phyloP scores from a whole-genome alignment of 345 rosid genomes.

The Arabidopsis thaliana region DNA sequence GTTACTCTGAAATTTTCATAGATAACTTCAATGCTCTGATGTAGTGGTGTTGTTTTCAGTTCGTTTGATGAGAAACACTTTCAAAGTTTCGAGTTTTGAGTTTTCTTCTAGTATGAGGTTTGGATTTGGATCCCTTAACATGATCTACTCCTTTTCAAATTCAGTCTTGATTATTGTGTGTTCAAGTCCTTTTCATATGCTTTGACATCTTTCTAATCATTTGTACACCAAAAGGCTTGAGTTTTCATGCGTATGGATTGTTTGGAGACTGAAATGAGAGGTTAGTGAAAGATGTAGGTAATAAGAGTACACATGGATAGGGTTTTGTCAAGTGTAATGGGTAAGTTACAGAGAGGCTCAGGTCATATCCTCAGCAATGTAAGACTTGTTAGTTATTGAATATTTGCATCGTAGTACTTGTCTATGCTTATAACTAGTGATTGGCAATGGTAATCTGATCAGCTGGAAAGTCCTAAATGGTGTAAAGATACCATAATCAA shows the following conservation, averaged over 20 bases:
- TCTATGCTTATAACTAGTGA: background rate
- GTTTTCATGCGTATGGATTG: background rate
- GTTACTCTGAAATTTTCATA: background rate
- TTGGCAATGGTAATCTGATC: background rate
- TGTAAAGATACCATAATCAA: background rate
- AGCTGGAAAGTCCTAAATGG: background rate
- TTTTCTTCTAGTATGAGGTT: background rate
- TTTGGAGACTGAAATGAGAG: constrained; percentile 2
- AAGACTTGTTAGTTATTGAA: background rate
- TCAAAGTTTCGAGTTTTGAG: constrained; percentile 9
- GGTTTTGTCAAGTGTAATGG: background rate
- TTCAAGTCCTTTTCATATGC: background rate
- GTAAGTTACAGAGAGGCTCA: background rate
- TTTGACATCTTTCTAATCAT: background rate
- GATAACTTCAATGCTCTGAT: background rate
- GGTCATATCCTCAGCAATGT: background rate
- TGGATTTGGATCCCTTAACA: background rate
- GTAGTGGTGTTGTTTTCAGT: background rate
- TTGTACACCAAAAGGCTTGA: background rate
- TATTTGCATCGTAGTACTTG: background rate
- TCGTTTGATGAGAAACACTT: background rate
- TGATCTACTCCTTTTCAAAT: background rate
- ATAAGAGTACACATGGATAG: background rate
- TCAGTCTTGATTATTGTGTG: background rate
- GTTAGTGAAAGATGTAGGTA: background rate